These are phyloP conservation scores for Bipolaris victoriae DNA, from an alignment of 2,329 filamentous ascomycete genomes.

Conservation along the genomic window DNA sequence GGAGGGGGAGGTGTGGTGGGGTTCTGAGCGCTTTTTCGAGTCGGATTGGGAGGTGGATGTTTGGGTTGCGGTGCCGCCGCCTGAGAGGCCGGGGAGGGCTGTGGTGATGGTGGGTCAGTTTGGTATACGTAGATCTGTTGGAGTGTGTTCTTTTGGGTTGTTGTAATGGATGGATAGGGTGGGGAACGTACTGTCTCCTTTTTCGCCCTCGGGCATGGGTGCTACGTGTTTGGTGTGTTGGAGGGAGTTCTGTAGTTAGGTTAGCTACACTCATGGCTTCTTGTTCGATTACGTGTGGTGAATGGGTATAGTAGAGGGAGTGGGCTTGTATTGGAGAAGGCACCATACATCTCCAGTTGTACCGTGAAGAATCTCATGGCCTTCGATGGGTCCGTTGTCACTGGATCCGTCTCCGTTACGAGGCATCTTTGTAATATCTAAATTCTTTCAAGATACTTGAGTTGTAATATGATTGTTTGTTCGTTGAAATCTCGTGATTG, in stretches of 20 bases:
- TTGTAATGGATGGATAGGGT: not conserved
- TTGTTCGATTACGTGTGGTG: too few relatives aligned
- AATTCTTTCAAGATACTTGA: not conserved
- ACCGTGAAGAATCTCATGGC: slow-evolving; percentile 48
- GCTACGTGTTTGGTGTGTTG: slow-evolving; percentile 47
- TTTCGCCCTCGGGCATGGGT: slow-evolving; percentile 42
- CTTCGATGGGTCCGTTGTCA: slow-evolving; percentile 51
- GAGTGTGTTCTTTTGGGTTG: not conserved
- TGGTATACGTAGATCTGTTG: not conserved
- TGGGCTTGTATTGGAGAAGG: not conserved
- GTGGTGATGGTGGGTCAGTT: not conserved
- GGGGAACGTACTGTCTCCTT: slow-evolving; percentile 38
- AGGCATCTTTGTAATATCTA: slow-evolving; percentile 39
- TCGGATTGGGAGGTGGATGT: not conserved
- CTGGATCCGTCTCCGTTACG: slow-evolving; percentile 50
- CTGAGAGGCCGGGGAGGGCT: slow-evolving; percentile 21
- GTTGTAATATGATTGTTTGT: not conserved
- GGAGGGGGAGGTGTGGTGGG: slow-evolving; percentile 1
- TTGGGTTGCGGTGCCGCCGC: slow-evolving; percentile 14
- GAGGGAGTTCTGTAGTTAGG: slow-evolving; percentile 28
- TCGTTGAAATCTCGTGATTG: not conserved
- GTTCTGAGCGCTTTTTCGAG: slow-evolving; percentile 5
- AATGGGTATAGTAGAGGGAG: too few relatives aligned
- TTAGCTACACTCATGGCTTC: not conserved
- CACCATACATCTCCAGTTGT: slow-evolving; percentile 42